Evolutionary conservation across 202 grass and related monocot genomes (phyloP).

Genomic region (Carex sylvatica): DNA sequence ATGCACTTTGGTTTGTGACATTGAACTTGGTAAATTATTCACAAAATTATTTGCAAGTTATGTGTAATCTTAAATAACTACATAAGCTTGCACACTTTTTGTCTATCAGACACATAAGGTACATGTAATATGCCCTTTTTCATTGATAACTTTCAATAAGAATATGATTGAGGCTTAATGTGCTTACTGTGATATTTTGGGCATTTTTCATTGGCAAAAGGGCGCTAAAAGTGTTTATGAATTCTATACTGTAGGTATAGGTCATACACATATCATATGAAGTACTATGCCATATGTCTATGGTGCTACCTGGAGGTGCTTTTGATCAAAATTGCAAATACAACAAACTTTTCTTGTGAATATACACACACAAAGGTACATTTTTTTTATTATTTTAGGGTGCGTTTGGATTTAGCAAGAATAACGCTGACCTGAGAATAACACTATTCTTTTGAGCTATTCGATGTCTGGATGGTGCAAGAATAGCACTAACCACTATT

Average conservation of each 20-base stretch:
- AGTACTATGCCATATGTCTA: neutral
- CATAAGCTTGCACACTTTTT: neutral
- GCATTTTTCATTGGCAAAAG: conserved; percentile 11
- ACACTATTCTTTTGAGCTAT: no score
- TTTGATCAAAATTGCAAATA: neutral
- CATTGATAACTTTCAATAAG: neutral
- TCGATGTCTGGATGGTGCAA: no score
- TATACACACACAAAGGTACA: conserved; percentile 23
- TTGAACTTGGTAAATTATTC: neutral
- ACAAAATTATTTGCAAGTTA: neutral
- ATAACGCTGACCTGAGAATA: no score
- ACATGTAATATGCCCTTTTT: neutral
- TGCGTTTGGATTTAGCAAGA: no score
- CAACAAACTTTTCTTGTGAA: conserved; percentile 12
- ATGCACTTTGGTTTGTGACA: neutral
- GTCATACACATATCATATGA: neutral
- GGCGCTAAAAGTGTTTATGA: neutral
- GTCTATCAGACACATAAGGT: neutral
- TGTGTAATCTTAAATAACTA: neutral
- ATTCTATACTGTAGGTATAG: conserved; percentile 5
- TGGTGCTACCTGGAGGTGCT: neutral
- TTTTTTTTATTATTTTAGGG: neutral
- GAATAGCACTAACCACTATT: no score
- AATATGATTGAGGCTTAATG: neutral
- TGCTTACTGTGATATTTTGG: neutral